Evolutionary conservation across 805 yeast species (phyloP), one percentile per base, ranked within the genome.

Genomic region (Teunomyces kruisii): DNA sequence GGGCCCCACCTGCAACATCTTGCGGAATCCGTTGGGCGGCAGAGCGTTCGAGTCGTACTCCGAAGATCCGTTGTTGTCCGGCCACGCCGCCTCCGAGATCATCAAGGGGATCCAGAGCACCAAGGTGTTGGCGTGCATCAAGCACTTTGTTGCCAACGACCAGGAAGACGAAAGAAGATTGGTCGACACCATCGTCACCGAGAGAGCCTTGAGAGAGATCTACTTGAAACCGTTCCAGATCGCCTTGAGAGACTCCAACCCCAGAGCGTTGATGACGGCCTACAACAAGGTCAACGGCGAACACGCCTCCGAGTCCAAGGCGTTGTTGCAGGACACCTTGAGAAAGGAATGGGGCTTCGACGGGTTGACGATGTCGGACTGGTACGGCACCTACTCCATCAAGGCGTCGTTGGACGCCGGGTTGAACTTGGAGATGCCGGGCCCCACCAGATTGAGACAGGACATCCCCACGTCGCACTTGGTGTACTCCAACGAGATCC

Each of bases 391-490:
- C 8, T 80, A 76, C 58, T 69, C 81, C 12, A 63, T 65, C 30
- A 67, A 65, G 35, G 74, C 69, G 35, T 54, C 83, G 10, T 57
- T 81, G 39, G 69, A 73, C 32, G 78, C 79, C 29, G 86, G 87
- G 6, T 64, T 83, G 44, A 83, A 81, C 56, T 64, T 83, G 53
- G 88, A 83, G 59, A 80, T 80, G 84, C 88, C 88, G 1, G 88
- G 87, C 30, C 79, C 81, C 14, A 64, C 81, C 2, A 61, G 74
- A 38, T 72, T 71, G 59, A 59, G 82, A 64, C 64, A 74, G 51
- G 62, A 62, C 1, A 61, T 61, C 24, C 61, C 70, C 9, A 61
- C 79, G 13, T 48, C 65, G 6, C 80, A 75, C 53, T 72, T 74
- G 36, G 64, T 79, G 15, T 52, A 49, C 44, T 57, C 68, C 42